A percentile compares a stretch with the other conserved stretches of the same genome.
Conservation (phyloP, 2,329 filamentous ascomycete genomes). For the Kalaharituber pfeilii region DNA sequence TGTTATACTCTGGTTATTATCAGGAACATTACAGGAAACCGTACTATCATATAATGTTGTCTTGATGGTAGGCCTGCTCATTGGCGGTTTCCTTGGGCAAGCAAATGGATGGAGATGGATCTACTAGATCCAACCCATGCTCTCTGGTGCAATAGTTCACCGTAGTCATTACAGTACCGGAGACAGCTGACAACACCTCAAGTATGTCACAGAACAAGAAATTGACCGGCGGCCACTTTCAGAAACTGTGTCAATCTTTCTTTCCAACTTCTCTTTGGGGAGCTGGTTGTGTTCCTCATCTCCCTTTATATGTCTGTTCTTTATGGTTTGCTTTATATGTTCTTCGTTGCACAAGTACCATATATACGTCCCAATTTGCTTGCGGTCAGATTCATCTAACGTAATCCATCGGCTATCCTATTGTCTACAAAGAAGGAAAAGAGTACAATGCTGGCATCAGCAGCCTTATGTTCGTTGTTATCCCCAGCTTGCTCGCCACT, state of each 20-base stretch:
- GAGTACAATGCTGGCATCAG: conserved; percentile 56
- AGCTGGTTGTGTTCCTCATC: conserved; percentile 73
- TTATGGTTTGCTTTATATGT: conserved; percentile 59
- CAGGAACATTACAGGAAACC: conserved; percentile 23
- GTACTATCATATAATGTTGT: conserved; percentile 28
- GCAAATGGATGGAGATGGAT: conserved; percentile 62
- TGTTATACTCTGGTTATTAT: not conserved
- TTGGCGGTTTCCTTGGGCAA: conserved; percentile 59
- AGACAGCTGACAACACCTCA: conserved; percentile 45
- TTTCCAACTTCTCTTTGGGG: conserved; percentile 74
- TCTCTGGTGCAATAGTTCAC: conserved; percentile 51
- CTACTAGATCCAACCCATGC: conserved; percentile 72
- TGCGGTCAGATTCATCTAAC: conserved; percentile 2
- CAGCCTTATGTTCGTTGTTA: conserved; percentile 72
- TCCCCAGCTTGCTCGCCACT: conserved; percentile 52
- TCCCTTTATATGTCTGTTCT: conserved; percentile 72
- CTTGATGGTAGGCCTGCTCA: conserved; percentile 44
- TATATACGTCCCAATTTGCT: not conserved
- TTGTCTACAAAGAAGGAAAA: conserved; percentile 63
- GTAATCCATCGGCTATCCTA: conserved; percentile 32
- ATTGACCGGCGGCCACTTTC: conserved; percentile 52
- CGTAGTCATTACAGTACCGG: conserved; percentile 50
- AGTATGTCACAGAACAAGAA: conserved; percentile 67
- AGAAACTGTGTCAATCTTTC: conserved; percentile 55
- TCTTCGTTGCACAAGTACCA: conserved; percentile 42